Base-by-base conservation (phyloP, 305 asterid genomes). In the Solanum hybrid region DNA sequence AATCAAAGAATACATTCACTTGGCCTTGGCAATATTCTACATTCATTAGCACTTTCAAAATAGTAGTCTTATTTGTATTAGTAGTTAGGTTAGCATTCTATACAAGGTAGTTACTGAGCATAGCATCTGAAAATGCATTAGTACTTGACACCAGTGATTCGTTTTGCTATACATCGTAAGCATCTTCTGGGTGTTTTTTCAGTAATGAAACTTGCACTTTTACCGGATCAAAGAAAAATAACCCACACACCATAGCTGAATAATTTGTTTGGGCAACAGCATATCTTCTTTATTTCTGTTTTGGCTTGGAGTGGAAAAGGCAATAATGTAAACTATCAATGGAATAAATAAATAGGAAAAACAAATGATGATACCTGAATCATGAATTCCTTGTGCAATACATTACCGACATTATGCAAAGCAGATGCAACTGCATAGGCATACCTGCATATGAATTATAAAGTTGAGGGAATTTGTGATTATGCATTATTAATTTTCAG, bases 361-460 rank as follows among this genome's bases (percentile, higher is more conserved):
- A 20, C 26, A 84, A 40, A 86, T 61, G 76, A 89, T 24, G 89
- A 39, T 42, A 97, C 98, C 98, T 96, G 98, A 93, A 97, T 95
- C 99, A 97, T 96, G 93, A 97, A 97, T 89, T 97, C 98, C 94
- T 96, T 96, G 96, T 94, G 87, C 89, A 96, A 92, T 87, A 94
- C 92, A 92, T 97, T 95, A 69, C 95, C 93, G 36, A 97, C 98
- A 22, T 94, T 95, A 87, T 97, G 99, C 67, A 94, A 90, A 35
- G 99, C 98, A 37, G 98, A 97, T 85, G 98, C 93, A 90, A 95
- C 97, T 82, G 99, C 98, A 92, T 97, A 96, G 11, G 95, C 98
- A 90, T 97, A 96, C 99, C 98, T 97, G 90, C 90, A 93, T 86
- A 91, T 90, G 71, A 85, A 91, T 67, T 36, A 82, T 37, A 79